These are phyloP conservation scores for Yamadazyma diospyri DNA, from an alignment of 1,139 yeast genomes.

Conservation along the genomic window DNA sequence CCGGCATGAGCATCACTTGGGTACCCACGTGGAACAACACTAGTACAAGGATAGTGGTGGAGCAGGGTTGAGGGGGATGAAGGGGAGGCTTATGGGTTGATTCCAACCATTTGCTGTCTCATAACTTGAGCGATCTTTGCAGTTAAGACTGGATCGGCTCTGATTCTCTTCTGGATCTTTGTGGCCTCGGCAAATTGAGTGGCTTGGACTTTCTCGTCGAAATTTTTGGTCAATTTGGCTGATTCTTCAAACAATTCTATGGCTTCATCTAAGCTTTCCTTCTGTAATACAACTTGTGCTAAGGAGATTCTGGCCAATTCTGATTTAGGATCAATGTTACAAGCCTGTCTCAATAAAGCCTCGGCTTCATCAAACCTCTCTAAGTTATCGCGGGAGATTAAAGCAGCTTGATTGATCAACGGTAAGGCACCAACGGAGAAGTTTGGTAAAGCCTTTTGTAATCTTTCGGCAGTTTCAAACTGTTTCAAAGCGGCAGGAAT, in stretches of 20 bases:
- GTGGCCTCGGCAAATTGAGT: conserved; percentile 91
- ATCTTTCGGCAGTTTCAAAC: conserved; percentile 81
- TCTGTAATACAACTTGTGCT: conserved; percentile 87
- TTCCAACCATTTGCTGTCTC: conserved; percentile 25
- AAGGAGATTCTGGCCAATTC: conserved; percentile 87
- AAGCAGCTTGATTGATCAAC: conserved; percentile 82
- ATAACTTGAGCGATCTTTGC: conserved; percentile 43
- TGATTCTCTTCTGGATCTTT: conserved; percentile 72
- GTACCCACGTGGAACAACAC: not conserved
- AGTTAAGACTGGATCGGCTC: conserved; percentile 59
- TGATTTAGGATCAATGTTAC: conserved; percentile 78
- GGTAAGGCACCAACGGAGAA: conserved; percentile 84
- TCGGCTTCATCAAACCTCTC: conserved; percentile 62
- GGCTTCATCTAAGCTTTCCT: conserved; percentile 80
- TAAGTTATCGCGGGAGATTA: conserved; percentile 57
- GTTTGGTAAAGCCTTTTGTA: conserved; percentile 65
- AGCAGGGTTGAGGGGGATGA: too few species aligned
- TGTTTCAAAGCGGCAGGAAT: conserved; percentile 71
- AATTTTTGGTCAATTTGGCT: conserved; percentile 75
- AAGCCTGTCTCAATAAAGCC: conserved; percentile 68
- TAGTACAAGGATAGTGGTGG: too few species aligned
- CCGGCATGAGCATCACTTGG: conserved; percentile 1
- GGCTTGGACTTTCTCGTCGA: conserved; percentile 87
- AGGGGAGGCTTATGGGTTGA: conserved; percentile 3
- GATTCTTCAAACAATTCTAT: conserved; percentile 77